A percentile compares a stretch with the other conserved stretches of the same genome.
Evolutionary conservation across 352 stramenopile species (phyloP).

Genomic region (Globisporangium megalacanthum): DNA sequence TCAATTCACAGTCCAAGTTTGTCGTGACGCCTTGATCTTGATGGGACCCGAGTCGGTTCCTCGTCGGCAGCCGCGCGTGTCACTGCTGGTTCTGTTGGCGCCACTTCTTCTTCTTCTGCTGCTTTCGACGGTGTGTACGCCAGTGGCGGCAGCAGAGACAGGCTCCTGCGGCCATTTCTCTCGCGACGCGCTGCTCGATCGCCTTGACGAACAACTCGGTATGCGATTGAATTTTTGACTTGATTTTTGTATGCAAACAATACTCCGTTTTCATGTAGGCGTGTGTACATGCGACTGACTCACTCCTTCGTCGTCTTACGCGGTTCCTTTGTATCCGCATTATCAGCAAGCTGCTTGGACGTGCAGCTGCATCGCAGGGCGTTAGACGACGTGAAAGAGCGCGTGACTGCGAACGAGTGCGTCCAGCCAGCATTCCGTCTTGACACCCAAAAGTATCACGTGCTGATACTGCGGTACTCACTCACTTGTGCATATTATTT

Average conservation of each 20-base stretch:
- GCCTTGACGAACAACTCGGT: conserved; percentile 34
- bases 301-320: too few species aligned
- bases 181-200: conserved; percentile 34
- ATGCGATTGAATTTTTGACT: conserved; percentile 1
- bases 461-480: not conserved
- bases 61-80: too few species aligned
- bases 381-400: conserved; percentile 36
- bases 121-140: not conserved
- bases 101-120: conserved; percentile 14
- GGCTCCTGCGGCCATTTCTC: conserved; percentile 29
- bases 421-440: not conserved
- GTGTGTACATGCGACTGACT: not conserved
- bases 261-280: too few species aligned
- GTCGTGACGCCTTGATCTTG: too few species aligned
- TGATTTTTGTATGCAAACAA: too few species aligned
- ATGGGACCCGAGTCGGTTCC: too few species aligned
- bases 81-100: not conserved
- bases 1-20: not conserved
- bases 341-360: conserved; percentile 24
- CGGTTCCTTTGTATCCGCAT: not conserved
- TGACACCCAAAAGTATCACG: not conserved
- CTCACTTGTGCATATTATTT: not conserved
- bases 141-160: conserved; percentile 1
- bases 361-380: conserved; percentile 15
- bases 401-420: conserved; percentile 46